A percentile compares a stretch with the other conserved stretches of the same genome.
phyloP scores from a whole-genome alignment of 345 rosid species.

The Moringa oleifera region DNA sequence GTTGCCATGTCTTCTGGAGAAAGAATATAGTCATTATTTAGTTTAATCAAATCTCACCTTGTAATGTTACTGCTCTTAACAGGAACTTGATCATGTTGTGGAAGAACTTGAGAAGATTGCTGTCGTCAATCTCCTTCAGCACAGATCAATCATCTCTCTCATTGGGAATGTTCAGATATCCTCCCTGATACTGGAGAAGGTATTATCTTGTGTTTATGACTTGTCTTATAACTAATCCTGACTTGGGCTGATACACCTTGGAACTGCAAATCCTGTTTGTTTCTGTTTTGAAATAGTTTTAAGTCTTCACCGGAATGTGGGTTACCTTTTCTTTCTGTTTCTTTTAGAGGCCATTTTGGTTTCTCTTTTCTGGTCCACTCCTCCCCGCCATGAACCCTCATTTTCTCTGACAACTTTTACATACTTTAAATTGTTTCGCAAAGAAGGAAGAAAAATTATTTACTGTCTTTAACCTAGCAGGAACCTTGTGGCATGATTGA shows the following conservation, averaged over 20 bases:
- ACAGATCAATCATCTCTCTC: conserved; percentile 87
- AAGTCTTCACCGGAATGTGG: background rate
- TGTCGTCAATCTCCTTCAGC: conserved; percentile 76
- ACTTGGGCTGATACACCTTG: background rate
- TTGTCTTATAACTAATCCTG: background rate
- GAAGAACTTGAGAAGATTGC: conserved; percentile 99
- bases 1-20: background rate
- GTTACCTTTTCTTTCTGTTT: too few relatives aligned
- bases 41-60: conserved; percentile 7
- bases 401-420: too few relatives aligned
- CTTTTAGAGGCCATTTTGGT: too few relatives aligned
- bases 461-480: background rate
- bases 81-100: conserved; percentile 98
- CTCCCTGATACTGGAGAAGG: conserved; percentile 93
- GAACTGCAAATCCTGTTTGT: background rate
- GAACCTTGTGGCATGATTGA: background rate
- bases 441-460: too few relatives aligned
- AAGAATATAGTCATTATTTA: conserved; percentile 2
- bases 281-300: background rate
- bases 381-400: too few relatives aligned
- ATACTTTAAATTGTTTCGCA: too few relatives aligned
- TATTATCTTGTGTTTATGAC: conserved; percentile 18
- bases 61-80: conserved; percentile 11
- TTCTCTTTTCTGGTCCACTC: too few relatives aligned
- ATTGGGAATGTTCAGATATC: conserved; percentile 93